phyloP scores from a whole-genome alignment of 352 stramenopile species.

The Phytophthora macrochlamydospora region DNA sequence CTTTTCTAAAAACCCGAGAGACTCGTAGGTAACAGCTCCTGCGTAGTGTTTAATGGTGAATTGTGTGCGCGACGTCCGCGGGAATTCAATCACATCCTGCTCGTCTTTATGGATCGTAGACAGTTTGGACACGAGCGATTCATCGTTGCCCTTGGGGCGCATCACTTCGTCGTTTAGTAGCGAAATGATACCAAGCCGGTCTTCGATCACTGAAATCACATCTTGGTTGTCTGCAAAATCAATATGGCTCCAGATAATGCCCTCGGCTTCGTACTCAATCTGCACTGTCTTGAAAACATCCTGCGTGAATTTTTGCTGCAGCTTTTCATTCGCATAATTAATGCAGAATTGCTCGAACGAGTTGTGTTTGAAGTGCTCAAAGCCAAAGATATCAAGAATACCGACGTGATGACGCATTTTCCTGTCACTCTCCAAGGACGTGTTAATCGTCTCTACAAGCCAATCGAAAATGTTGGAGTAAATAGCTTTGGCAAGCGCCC shows the following conservation, averaged over 20 bases:
- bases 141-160: slow-evolving; percentile 87
- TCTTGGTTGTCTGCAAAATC: slow-evolving; percentile 91
- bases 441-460: slow-evolving; percentile 92
- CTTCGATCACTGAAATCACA: slow-evolving; percentile 89
- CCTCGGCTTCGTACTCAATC: slow-evolving; percentile 88
- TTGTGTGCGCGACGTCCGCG: slow-evolving; percentile 72
- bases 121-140: slow-evolving; percentile 80
- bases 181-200: slow-evolving; percentile 87
- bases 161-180: slow-evolving; percentile 91
- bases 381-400: slow-evolving; percentile 95
- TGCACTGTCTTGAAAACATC: slow-evolving; percentile 92
- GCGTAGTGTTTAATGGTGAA: slow-evolving; percentile 96
- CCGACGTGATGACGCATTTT: slow-evolving; percentile 75
- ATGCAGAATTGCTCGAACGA: slow-evolving; percentile 95
- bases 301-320: slow-evolving; percentile 93
- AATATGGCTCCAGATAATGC: slow-evolving; percentile 95
- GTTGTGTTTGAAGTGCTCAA: slow-evolving; percentile 95
- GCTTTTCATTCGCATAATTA: slow-evolving; percentile 93
- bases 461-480: slow-evolving; percentile 97
- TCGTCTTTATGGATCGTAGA: slow-evolving; percentile 82
- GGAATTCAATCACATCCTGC: slow-evolving; percentile 79
- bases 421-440: slow-evolving; percentile 67
- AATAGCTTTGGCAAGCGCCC: slow-evolving; percentile 95
- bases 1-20: slow-evolving; percentile 94
- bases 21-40: slow-evolving; percentile 92